phyloP scores from a whole-genome alignment of 1,284 basidiomycete species.

The Leccinum pachyderme region DNA sequence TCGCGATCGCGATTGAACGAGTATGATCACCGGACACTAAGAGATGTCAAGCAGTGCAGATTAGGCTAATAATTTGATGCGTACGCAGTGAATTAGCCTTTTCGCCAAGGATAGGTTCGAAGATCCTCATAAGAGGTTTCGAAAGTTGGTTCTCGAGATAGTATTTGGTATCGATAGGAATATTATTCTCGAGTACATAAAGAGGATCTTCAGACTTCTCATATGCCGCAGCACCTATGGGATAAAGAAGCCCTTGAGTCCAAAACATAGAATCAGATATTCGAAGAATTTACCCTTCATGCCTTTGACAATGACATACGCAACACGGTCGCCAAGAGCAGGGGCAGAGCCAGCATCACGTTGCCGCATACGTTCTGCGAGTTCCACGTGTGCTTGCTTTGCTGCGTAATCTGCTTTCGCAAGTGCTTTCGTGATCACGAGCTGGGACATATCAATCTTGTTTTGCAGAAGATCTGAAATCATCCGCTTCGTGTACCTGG shows the following conservation, averaged over 20 bases:
- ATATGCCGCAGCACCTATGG: constrained; percentile 88
- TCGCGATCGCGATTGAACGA: constrained; percentile 89
- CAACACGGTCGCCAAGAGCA: constrained; percentile 91
- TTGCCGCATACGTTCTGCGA: constrained; percentile 91
- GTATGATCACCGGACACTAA: constrained; percentile 93
- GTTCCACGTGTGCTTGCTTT: constrained; percentile 94
- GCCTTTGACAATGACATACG: constrained; percentile 96
- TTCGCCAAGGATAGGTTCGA: constrained; percentile 95
- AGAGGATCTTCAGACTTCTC: constrained; percentile 97
- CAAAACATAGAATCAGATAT: not conserved
- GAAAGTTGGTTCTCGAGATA: constrained; percentile 96
- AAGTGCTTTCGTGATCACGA: constrained; percentile 96
- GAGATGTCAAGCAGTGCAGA: constrained; percentile 10
- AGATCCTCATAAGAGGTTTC: constrained; percentile 93
- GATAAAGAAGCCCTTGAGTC: not conserved
- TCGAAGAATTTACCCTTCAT: constrained; percentile 65
- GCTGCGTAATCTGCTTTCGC: constrained; percentile 86
- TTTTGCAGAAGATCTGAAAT: constrained; percentile 94
- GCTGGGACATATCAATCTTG: constrained; percentile 95
- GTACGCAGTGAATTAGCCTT: constrained; percentile 80
- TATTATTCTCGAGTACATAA: constrained; percentile 93
- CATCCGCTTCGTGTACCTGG: constrained; percentile 86
- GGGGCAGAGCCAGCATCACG: constrained; percentile 95
- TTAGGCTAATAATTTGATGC: constrained; percentile 31
- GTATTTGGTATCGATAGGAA: constrained; percentile 95